Conservation (phyloP, 176 grass and related monocot genomes). For the Oryza meridionalis region DNA sequence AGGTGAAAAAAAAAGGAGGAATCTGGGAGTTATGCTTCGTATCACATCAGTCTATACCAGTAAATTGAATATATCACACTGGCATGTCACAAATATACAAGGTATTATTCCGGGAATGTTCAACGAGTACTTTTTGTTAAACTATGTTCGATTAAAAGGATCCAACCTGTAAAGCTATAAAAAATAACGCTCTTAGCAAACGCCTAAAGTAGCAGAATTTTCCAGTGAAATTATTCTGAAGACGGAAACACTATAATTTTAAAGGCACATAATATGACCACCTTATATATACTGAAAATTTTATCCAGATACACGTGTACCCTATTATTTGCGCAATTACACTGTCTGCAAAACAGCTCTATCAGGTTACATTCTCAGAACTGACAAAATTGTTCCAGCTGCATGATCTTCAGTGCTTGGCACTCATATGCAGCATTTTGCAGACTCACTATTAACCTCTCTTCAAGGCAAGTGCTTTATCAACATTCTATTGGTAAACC, state of each 20-base stretch:
- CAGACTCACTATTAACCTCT: not conserved
- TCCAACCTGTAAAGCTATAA: not conserved
- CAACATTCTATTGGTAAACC: conserved; percentile 2
- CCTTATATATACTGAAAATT: not conserved
- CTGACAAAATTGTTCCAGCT: not conserved
- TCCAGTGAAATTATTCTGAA: not conserved
- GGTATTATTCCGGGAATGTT: not conserved
- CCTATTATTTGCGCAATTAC: conserved; percentile 22
- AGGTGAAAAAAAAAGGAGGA: not conserved
- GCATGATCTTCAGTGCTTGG: not conserved
- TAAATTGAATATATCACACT: not conserved
- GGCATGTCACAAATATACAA: not conserved
- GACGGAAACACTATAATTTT: not conserved
- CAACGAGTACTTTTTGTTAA: not conserved
- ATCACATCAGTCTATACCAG: not conserved
- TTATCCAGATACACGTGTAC: conserved; percentile 15
- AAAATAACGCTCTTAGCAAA: conserved; percentile 1
- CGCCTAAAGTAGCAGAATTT: not conserved
- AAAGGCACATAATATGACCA: not conserved
- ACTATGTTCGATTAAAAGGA: not conserved
- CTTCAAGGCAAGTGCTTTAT: conserved; percentile 22
- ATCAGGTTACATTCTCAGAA: not conserved
- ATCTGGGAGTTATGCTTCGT: not conserved
- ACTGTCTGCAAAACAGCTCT: conserved; percentile 12
- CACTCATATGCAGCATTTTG: conserved; percentile 23